Evolutionary conservation across 805 yeast species (phyloP).

Genomic region (Starmerella stigmatis): DNA sequence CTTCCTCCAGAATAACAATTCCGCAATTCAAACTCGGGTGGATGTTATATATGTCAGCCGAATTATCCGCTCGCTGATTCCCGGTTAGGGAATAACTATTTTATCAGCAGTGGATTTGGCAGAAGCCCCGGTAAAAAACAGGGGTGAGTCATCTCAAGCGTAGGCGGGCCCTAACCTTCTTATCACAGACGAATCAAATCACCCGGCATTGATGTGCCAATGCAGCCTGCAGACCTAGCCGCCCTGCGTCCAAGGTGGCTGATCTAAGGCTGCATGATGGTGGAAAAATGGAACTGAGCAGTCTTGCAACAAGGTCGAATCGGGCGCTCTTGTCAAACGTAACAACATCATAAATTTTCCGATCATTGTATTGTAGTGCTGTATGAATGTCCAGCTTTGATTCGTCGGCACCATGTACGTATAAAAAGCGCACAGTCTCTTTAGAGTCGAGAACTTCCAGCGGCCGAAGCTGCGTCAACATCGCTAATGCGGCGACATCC

Average conservation of each 20-base stretch:
- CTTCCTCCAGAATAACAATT: too few species aligned
- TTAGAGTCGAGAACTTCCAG: slow-evolving; percentile 2
- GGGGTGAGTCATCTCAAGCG: background rate
- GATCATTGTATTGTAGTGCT: too few species aligned
- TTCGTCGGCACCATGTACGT: slow-evolving; percentile 1
- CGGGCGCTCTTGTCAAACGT: background rate
- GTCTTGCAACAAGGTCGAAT: background rate
- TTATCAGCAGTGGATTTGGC: background rate
- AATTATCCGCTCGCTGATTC: background rate
- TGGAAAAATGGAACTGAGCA: background rate
- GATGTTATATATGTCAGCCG: slow-evolving; percentile 2
- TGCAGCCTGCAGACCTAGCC: background rate
- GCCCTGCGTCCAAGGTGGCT: background rate
- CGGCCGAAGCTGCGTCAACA: slow-evolving; percentile 2
- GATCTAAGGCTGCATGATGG: background rate
- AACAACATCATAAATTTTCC: slow-evolving; percentile 1
- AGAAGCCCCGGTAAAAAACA: background rate
- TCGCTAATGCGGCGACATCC: background rate
- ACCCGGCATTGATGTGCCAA: background rate
- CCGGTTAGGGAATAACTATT: background rate
- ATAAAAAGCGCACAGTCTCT: background rate
- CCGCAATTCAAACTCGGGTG: too few species aligned
- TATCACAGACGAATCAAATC: slow-evolving; percentile 3
- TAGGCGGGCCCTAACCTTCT: background rate
- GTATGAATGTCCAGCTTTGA: background rate